These are phyloP conservation scores for Calocera viscosa DNA, from an alignment of 768 basidiomycete species.

Conservation along the genomic window DNA sequence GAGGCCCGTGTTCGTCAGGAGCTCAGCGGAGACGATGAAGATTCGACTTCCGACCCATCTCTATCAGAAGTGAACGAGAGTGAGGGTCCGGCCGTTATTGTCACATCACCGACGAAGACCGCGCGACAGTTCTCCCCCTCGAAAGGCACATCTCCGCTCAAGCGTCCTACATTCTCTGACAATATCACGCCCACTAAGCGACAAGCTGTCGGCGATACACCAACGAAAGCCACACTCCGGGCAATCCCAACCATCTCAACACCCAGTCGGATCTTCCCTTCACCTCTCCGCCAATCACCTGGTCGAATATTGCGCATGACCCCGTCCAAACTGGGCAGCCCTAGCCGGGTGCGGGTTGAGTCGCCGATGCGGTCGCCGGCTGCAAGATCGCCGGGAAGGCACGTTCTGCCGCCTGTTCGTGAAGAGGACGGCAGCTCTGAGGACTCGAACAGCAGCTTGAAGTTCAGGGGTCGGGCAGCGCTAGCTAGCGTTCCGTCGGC, in stretches of 20 bases:
- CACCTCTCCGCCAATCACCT: background rate
- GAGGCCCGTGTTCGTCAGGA: background rate
- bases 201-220: background rate
- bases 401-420: background rate
- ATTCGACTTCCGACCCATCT: background rate
- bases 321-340: slow-evolving; percentile 1
- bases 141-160: background rate
- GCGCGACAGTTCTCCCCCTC: background rate
- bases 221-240: background rate
- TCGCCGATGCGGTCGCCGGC: background rate
- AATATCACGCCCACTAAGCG: background rate
- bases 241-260: background rate
- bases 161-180: background rate
- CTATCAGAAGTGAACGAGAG: background rate
- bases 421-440: background rate
- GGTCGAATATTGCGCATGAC: background rate
- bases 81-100: background rate
- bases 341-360: background rate
- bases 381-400: background rate
- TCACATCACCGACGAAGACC: background rate
- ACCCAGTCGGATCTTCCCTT: background rate
- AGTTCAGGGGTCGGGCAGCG: background rate
- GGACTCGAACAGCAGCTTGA: background rate
- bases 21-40: background rate
- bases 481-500: background rate